phyloP scores from a whole-genome alignment of 352 stramenopile genomes.

The Globisporangium irregulare region DNA sequence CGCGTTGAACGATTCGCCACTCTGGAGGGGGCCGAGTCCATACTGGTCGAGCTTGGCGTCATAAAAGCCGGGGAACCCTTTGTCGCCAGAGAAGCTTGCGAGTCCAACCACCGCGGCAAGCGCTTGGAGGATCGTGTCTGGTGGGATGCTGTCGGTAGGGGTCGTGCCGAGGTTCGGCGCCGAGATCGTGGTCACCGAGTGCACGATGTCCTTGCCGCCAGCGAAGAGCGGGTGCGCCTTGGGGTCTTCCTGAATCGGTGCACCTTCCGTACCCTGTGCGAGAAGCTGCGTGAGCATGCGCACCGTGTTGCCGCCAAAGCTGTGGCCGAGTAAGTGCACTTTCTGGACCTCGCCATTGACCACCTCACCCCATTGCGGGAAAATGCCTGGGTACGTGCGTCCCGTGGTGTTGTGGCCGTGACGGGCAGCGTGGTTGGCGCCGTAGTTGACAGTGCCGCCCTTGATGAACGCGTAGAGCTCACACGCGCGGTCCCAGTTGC shows the following conservation, averaged over 20 bases:
- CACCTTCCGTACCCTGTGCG: constrained; percentile 28
- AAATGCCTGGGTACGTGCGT: constrained; percentile 32
- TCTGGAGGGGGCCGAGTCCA: no score
- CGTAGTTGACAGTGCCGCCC: constrained; percentile 40
- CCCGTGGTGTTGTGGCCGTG: constrained; percentile 29
- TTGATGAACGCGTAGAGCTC: constrained; percentile 52
- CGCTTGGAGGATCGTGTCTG: no score
- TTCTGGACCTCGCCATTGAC: constrained; percentile 35
- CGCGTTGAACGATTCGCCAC: no score
- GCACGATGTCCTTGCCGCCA: no score
- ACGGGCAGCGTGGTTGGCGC: constrained; percentile 24
- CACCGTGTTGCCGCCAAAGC: constrained; percentile 37
- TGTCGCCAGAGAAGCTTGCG: no score
- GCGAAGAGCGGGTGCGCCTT: neutral
- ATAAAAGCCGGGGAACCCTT: no score
- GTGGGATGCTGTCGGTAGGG: no score
- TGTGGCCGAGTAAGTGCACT: constrained; percentile 39
- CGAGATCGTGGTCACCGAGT: no score
- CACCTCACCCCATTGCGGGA: constrained; percentile 33
- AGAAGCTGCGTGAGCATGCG: constrained; percentile 44
- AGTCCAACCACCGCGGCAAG: no score
- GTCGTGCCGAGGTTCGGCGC: no score
- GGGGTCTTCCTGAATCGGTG: constrained; percentile 24
- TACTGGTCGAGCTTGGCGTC: no score
- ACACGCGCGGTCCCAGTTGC: constrained; percentile 49